Evolutionary conservation across 2,329 filamentous ascomycete genomes (phyloP), one percentile per base, ranked within the genome.

Genomic region (Clarireedia homoeocarpa): DNA sequence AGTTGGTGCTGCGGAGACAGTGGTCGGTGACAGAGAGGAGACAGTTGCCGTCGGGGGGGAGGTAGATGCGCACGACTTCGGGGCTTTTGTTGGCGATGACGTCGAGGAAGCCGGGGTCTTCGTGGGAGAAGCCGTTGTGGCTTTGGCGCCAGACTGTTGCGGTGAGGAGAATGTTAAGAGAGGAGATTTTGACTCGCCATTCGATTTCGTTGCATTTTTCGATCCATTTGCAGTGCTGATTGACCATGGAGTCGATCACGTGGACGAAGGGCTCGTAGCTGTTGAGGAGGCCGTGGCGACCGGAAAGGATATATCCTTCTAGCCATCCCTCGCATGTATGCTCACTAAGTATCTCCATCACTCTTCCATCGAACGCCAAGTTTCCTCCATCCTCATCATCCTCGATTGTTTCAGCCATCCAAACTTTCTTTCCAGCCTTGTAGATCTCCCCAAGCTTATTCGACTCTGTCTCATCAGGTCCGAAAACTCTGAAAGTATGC

Each of bases 301-400:
- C 88, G 54, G 82, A 88, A 2, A 91, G 76, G 44, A 89, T 72
- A 67, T 91, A 91, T 3, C 88, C 88, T 73, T 91, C 87, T 15
- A 91, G 76, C 87, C 87, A 91, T 26, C 86, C 88, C 70, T 91
- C 87, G 58, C 81, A 82, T 15, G 86, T 91, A 68, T 91, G 88
- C 70, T 91, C 88, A 17, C 83, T 88, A n/a, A 91, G 78, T 69
- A 91, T 91, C 70, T 91, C 88, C 85, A 91, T 91, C 38, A 91
- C 87, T 27, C 86, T 79, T 15, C 88, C 88, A 14, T 78, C 76
- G 17, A 75, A 78, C 5, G 83, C 79, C 24, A 91, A 74, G 65
- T 91, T 90, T 59, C 88, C 87, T 9, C 87, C 87, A 65, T 91
- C 84, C 6, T 73, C 71, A 64, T 91, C 88, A 66, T 91, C 87